A percentile compares a stretch with the other conserved stretches of the same genome.
Conservation (phyloP, 176 grass and related monocot genomes). For the Lolium perenne region DNA sequence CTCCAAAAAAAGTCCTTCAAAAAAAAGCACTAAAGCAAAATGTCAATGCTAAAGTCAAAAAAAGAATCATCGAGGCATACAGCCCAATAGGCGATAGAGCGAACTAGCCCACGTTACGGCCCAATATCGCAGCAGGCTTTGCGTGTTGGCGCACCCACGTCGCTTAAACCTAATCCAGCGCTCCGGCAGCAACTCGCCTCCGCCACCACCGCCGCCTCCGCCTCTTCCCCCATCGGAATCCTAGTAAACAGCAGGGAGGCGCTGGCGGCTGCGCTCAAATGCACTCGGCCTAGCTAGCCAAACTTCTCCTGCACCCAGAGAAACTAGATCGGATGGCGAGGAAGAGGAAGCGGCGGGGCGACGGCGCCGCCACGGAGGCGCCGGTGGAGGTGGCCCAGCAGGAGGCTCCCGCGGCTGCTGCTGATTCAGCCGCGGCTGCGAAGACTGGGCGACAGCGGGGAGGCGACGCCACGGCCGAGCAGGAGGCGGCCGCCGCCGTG, state of each 20-base stretch:
- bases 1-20: too few species aligned
- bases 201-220: background rate
- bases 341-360: constrained; percentile 9
- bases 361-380: background rate
- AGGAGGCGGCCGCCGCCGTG: background rate
- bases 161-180: background rate
- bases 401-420: background rate
- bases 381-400: background rate
- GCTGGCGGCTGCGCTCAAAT: background rate
- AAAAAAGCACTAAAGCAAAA: too few species aligned
- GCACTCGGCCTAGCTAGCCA: background rate
- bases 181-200: background rate
- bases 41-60: too few species aligned
- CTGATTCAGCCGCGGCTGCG: background rate
- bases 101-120: background rate
- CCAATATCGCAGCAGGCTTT: background rate
- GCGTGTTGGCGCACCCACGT: background rate
- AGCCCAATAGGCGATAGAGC: too few species aligned
- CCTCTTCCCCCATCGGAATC: background rate
- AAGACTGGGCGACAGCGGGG: background rate
- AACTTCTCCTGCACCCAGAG: background rate
- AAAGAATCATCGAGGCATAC: too few species aligned
- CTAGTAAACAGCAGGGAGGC: background rate
- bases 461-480: background rate
- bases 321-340: constrained; percentile 9